Conservation (phyloP, 331 rosid genomes). For the Acacia concinna region DNA sequence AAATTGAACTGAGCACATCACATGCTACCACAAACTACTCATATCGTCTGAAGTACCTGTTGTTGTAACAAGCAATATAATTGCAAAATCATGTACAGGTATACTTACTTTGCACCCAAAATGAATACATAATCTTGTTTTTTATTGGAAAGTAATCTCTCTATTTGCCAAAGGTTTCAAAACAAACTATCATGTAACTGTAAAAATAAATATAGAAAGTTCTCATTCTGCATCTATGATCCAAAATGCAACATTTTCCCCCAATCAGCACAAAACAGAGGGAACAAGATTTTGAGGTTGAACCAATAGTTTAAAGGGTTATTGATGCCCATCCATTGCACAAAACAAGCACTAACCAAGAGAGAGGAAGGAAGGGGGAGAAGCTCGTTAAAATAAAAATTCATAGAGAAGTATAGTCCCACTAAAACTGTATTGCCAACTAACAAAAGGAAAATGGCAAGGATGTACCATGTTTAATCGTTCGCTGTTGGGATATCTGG, state of each 20-base stretch:
- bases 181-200: not conserved
- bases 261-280: constrained; percentile 20
- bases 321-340: constrained; percentile 3
- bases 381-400: constrained; percentile 6
- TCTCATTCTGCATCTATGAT: constrained; percentile 7
- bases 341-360: constrained; percentile 4
- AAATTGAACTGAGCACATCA: constrained; percentile 13
- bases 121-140: constrained; percentile 11
- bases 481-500: constrained; percentile 80
- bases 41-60: constrained; percentile 18
- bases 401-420: constrained; percentile 18
- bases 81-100: not conserved
- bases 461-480: constrained; percentile 72
- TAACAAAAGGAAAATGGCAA: constrained; percentile 1
- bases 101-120: not conserved
- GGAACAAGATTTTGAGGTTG: constrained; percentile 7
- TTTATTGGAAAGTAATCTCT: constrained; percentile 3
- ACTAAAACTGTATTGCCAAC: constrained; percentile 4
- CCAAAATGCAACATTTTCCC: constrained; percentile 11
- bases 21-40: not conserved
- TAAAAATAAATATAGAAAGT: constrained; percentile 8
- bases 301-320: constrained; percentile 9
- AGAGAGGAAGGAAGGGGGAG: not conserved
- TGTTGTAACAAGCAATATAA: not conserved
- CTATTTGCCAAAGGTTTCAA: not conserved